Evolutionary conservation across 345 rosid genomes (phyloP), one percentile per base, ranked within the genome.

Genomic region (Anastatica hierochuntica): DNA sequence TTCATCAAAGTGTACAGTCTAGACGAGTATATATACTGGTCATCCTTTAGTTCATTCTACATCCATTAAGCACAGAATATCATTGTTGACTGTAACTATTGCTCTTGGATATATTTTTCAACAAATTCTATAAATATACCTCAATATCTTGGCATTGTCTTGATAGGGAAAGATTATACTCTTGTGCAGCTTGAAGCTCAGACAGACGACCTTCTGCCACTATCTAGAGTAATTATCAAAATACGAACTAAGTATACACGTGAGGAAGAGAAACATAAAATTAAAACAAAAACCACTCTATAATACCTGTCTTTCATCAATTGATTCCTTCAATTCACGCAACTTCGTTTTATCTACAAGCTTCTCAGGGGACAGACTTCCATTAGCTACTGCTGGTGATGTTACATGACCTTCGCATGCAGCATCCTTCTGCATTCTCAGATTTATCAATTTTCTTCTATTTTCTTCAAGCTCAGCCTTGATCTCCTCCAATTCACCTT

Each of bases 401-500:
- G 81, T 58, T 53, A 59, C 65, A 62, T 73, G 79, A 56, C 61
- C 12, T 47, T 76, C 88, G 53, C 80, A 78, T 21, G 85, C 82
- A 16, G 75, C 76, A 72, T 83, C 96, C 72, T 82, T 92, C 65
- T 85, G 90, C 96, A 88, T 88, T 64, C 69, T 81, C 66, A 79
- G 66, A 69, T 65, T 76, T 53, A 92, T 73, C 65, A 88, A 60
- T 70, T 85, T 92, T 76, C 97, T 78, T 77, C 90, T 79, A 66
- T 84, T 82, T 60, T 83, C 97, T 77, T 92, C 95, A 33, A 88
- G 90, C 70, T 85, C 88, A 38, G 78, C 76, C 80, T 78, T 76
- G 66, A 54, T 73, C 76, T 92, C 98, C 73, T 92, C 97, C 64
- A 92, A 62, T 72, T 85, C 85, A 65, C 89, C 97, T 92, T 61